Conservation (phyloP, 163 green algal genomes). For the Chloroidium sp. region DNA sequence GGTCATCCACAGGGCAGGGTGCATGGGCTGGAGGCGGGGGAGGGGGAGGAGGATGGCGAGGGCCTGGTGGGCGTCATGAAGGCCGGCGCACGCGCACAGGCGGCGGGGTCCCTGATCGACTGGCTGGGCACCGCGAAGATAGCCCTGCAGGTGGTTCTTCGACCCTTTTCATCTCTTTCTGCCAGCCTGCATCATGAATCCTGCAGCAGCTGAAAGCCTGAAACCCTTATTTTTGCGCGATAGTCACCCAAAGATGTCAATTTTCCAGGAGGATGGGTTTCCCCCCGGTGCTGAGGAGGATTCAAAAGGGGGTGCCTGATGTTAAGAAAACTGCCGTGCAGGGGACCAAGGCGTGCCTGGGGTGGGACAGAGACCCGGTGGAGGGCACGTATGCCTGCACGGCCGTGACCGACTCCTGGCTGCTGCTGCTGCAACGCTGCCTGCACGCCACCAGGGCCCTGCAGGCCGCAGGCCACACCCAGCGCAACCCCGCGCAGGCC, state of each 20-base stretch:
- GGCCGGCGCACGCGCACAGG: constrained; percentile 7
- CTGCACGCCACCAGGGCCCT: constrained; percentile 23
- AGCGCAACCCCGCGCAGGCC: no score
- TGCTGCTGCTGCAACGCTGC: constrained; percentile 31
- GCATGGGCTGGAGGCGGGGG: constrained; percentile 10
- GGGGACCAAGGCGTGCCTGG: constrained; percentile 36
- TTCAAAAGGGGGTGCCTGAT: no score
- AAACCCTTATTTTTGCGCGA: no score
- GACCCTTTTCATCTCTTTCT: no score
- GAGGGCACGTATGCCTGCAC: constrained; percentile 29
- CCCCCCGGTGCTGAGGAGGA: no score
- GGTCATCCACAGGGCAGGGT: constrained; percentile 14
- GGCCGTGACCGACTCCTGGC: constrained; percentile 37
- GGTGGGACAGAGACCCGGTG: constrained; percentile 33
- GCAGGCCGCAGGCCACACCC: neutral
- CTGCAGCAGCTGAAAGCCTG: neutral
- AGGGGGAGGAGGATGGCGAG: neutral
- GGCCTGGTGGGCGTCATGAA: constrained; percentile 3
- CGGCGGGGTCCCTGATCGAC: constrained; percentile 13
- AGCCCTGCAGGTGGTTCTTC: constrained; percentile 14
- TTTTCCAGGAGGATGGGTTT: no score
- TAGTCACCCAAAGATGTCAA: no score
- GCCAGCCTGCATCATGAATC: neutral
- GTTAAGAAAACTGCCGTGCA: constrained; percentile 3
- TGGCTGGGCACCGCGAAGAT: constrained; percentile 32